phyloP scores from a whole-genome alignment of 2,329 filamentous ascomycete species.

The Aspergillus tanneri region DNA sequence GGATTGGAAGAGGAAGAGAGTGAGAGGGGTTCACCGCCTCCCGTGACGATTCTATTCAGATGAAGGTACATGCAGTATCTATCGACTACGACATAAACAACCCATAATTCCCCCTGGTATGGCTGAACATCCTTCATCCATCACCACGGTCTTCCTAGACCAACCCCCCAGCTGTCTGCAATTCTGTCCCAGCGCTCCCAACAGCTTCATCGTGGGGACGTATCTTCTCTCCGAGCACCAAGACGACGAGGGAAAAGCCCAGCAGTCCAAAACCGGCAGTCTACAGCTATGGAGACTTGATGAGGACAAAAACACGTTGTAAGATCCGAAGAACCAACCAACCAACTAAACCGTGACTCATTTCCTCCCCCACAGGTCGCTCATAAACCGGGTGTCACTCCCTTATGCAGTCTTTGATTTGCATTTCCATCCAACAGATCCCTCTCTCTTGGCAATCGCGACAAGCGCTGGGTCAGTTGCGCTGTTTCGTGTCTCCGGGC shows the following conservation, averaged over 20 bases:
- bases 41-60: too few species aligned
- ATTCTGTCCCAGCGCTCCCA: conserved; percentile 49
- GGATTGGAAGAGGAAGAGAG: too few species aligned
- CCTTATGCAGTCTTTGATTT: conserved; percentile 79
- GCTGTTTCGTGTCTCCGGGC: conserved; percentile 36
- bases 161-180: conserved; percentile 48
- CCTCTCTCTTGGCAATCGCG: conserved; percentile 66
- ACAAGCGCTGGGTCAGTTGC: conserved; percentile 64
- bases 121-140: conserved; percentile 24
- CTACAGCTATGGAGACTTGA: conserved; percentile 64
- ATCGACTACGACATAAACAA: too few species aligned
- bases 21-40: too few species aligned
- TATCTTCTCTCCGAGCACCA: conserved; percentile 62
- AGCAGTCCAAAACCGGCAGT: conserved; percentile 70
- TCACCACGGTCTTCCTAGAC: conserved; percentile 39
- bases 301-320: conserved; percentile 29
- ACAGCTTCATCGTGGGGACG: conserved; percentile 77
- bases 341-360: conserved; percentile 14
- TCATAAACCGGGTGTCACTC: conserved; percentile 60
- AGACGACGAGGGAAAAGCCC: conserved; percentile 26
- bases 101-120: not conserved
- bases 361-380: conserved; percentile 44
- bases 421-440: conserved; percentile 66
- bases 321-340: conserved; percentile 11
- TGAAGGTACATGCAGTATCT: too few species aligned